Base-by-base conservation (phyloP, 164 flowering plant genomes). In the Nelumbo lutea region DNA sequence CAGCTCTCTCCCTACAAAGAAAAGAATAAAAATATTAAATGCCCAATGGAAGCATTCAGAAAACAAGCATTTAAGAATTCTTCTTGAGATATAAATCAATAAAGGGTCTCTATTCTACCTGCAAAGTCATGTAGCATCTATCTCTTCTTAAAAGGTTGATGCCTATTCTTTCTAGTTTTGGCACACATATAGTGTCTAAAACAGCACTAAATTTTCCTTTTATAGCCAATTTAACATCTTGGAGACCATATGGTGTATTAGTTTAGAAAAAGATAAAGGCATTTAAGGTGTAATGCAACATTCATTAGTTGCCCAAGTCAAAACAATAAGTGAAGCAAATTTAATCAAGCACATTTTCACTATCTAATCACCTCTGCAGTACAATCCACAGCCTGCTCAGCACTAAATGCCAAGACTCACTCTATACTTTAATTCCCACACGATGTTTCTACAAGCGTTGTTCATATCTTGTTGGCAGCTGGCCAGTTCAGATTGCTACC, bases 81-180 rank as follows among this genome's bases (percentile, higher is more conserved):
- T 14, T 70, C 44, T 6, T 38, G 14, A 13, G 46, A 62, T 43
- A 14, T n/a, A 13, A 56, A 27, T 14, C 27, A 52, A 52, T 40
- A 67, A 67, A 45, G 68, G 61, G 48, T 13, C 57, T 59, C 62
- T 56, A 55, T 27, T 73, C 48, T 79, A 88, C 99, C 93, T 92
- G 99, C 76, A 95, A 81, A 61, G 98, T 96, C 99, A 96, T 90
- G 74, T 96, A 96, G 75, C 88, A 85, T 61, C 98, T 98, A 53
- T 94, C 98, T 81, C 80, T 82, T 69, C 75, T 89, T 67, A 90
- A 78, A 66, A 95, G 71, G 74, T 82, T 86, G 60, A 88, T 78
- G 61, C 98, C 90, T 50, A 85, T 53, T 72, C 88, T 83, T 81
- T 95, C 98, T 13, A 96, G 92, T 68, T 95, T 91, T 55, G 87